Evolutionary conservation across 2,329 filamentous ascomycete species (phyloP).

Genomic region (Cytospora mali): DNA sequence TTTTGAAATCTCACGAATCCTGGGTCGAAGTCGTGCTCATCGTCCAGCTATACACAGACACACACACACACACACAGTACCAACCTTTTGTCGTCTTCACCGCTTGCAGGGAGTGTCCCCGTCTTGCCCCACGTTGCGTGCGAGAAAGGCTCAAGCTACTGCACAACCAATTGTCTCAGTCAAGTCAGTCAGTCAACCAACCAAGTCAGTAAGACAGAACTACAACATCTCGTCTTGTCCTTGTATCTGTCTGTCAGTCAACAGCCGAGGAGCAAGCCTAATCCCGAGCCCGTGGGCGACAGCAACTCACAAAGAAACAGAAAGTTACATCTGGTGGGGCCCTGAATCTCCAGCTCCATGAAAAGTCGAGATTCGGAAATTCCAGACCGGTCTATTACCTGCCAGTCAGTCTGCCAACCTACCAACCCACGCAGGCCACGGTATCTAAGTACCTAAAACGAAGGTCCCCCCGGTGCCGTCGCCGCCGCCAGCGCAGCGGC

Average conservation of each 20-base stretch:
- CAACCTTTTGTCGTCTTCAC: slow-evolving; percentile 13
- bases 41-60: too few relatives aligned
- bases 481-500: background rate
- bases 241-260: background rate
- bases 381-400: background rate
- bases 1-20: slow-evolving; percentile 6
- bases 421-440: background rate
- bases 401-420: background rate
- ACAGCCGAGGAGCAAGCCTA: background rate
- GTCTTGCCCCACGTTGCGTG: slow-evolving; percentile 16
- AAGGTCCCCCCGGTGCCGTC: background rate
- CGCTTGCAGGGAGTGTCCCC: slow-evolving; percentile 21
- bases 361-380: background rate
- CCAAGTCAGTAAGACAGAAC: too few relatives aligned
- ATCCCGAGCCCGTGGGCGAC: background rate
- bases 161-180: slow-evolving; percentile 6
- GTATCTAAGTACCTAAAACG: background rate
- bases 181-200: too few relatives aligned
- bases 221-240: background rate
- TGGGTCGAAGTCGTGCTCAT: background rate
- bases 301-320: background rate
- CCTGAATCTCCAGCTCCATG: background rate
- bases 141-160: slow-evolving; percentile 5
- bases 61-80: too few relatives aligned
- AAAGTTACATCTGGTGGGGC: background rate